Conservation (phyloP, 495 filamentous ascomycete genomes). For the Friedmanniomyces simplex region DNA sequence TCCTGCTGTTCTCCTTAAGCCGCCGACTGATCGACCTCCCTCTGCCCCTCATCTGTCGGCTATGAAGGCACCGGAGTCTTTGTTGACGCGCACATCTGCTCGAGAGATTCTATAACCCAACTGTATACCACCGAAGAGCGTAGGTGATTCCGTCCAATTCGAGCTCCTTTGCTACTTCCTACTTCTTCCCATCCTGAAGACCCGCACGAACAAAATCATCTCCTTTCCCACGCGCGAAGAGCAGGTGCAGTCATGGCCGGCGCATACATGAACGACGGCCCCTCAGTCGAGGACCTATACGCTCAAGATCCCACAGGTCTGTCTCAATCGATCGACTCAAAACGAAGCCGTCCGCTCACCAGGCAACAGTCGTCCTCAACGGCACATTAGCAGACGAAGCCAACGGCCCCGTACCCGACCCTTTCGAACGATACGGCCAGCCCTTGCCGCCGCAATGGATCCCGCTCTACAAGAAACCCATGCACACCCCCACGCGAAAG, state of each 20-base stretch:
- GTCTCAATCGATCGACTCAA: neutral
- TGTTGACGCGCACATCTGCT: neutral
- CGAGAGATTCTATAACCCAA: neutral
- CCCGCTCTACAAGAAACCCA: slow-evolving; percentile 18
- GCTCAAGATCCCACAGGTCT: slow-evolving; percentile 7
- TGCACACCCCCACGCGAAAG: slow-evolving; percentile 24
- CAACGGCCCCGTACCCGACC: slow-evolving; percentile 9
- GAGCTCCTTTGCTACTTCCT: neutral
- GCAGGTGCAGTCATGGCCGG: slow-evolving; percentile 1
- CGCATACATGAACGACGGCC: slow-evolving; percentile 9
- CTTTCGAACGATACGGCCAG: slow-evolving; percentile 11
- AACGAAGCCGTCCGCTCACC: neutral
- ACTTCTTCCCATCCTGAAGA: neutral
- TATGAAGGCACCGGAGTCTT: neutral
- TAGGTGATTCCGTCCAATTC: too few relatives aligned
- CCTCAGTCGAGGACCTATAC: slow-evolving; percentile 7
- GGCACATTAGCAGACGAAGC: slow-evolving; percentile 12
- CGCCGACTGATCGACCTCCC: too few relatives aligned
- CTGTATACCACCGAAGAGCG: neutral
- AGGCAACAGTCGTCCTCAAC: slow-evolving; percentile 8
- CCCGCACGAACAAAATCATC: too few relatives aligned
- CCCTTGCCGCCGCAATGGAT: slow-evolving; percentile 16
- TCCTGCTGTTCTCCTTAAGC: too few relatives aligned
- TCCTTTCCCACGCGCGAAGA: neutral
- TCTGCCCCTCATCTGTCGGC: neutral